Conservation (phyloP, 1,284 basidiomycete species). For the Marasmius oreades region DNA sequence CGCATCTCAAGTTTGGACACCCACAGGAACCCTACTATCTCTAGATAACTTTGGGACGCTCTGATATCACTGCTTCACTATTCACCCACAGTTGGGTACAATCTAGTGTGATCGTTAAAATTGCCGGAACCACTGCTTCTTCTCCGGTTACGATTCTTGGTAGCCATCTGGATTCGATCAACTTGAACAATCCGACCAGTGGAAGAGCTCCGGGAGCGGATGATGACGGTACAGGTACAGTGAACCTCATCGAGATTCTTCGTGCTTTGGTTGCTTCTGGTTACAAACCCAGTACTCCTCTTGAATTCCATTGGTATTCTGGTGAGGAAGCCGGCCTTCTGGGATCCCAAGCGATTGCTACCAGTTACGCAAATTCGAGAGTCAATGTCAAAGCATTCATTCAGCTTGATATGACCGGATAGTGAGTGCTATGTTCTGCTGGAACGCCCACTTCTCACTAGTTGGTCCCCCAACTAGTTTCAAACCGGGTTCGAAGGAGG, state of each 20-base stretch:
- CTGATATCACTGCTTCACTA: conserved; percentile 1
- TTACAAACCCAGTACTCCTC: conserved; percentile 39
- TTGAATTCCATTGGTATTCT: conserved; percentile 57
- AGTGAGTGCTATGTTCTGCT: conserved; percentile 5
- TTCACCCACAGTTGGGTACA: conserved; percentile 1
- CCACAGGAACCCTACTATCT: too few relatives aligned
- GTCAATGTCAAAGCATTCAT: conserved; percentile 40
- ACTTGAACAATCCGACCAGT: conserved; percentile 8
- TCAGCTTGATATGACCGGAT: conserved; percentile 14
- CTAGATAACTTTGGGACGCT: neutral
- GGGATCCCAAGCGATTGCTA: conserved; percentile 50
- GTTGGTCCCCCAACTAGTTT: neutral
- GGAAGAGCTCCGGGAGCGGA: conserved; percentile 36
- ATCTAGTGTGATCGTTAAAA: conserved; percentile 1
- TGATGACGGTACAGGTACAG: conserved; percentile 30
- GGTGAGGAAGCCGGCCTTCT: conserved; percentile 54
- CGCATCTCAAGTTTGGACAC: neutral
- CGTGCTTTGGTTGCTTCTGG: conserved; percentile 38
- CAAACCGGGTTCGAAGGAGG: neutral
- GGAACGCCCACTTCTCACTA: neutral
- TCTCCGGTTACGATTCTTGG: conserved; percentile 38
- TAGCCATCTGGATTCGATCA: conserved; percentile 30
- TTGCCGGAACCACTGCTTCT: neutral
- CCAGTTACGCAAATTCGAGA: conserved; percentile 37
- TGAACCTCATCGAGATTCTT: conserved; percentile 47